Conservation (phyloP, 345 rosid species). For the Citrus sinensis region DVS_A1.0 CM039165.1:25465501-25466000, state of each 20-base stretch:
- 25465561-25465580: not conserved
- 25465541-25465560: not conserved
- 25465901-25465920: conserved; percentile 8
- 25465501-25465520: conserved; percentile 7
- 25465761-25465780: not conserved
- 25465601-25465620: not conserved
- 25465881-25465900: conserved; percentile 9
- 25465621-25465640: not conserved
- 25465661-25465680: not conserved
- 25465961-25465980: too few relatives aligned
- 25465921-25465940: conserved; percentile 14
- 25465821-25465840: conserved; percentile 7
- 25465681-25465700: not conserved
- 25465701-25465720: conserved; percentile 4
- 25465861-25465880: not conserved
- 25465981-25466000: too few relatives aligned
- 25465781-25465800: conserved; percentile 1
- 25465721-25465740: conserved; percentile 7
- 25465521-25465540: not conserved
- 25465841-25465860: not conserved
- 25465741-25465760: not conserved
- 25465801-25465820: conserved; percentile 1
- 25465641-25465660: not conserved
- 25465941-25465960: too few relatives aligned
- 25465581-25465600: not conserved